Evolutionary conservation across 2,329 filamentous ascomycete species (phyloP).

Genomic region (Colletotrichum chlorophyti): DNA sequence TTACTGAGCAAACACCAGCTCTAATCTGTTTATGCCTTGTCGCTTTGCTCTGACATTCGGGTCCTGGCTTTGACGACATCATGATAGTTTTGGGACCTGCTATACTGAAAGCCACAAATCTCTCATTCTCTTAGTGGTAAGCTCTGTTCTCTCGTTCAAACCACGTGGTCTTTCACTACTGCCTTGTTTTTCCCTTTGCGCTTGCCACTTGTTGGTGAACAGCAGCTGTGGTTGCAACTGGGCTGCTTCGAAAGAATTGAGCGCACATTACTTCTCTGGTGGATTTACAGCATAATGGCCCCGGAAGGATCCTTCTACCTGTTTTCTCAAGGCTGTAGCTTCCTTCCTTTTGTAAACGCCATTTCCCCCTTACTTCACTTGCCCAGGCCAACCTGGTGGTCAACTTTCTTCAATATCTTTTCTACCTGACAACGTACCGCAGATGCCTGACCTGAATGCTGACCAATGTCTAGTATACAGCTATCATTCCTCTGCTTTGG

Average conservation of each 20-base stretch:
- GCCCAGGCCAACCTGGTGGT: neutral
- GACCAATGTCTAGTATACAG: constrained; percentile 21
- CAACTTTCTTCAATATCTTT: neutral
- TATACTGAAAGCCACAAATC: constrained; percentile 37
- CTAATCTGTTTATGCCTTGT: constrained; percentile 21
- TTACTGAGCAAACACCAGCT: constrained; percentile 14
- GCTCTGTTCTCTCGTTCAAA: constrained; percentile 8
- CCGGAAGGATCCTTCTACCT: neutral
- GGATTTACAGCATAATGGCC: no score
- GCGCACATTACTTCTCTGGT: no score
- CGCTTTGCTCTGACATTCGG: constrained; percentile 24
- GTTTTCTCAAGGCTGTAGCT: no score
- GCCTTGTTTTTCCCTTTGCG: neutral
- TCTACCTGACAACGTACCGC: constrained; percentile 1
- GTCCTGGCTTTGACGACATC: constrained; percentile 40
- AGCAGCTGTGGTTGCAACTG: no score
- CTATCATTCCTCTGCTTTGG: constrained; percentile 8
- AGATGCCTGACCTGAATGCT: constrained; percentile 8
- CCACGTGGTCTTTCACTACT: no score
- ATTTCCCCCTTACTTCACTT: neutral
- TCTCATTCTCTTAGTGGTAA: constrained; percentile 50
- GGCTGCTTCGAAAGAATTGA: no score
- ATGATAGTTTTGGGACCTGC: constrained; percentile 48
- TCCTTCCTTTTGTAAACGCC: no score
- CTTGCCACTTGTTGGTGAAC: no score